Conservation (phyloP, 2,329 filamentous ascomycete genomes). For the Aureobasidium uvarum region DNA sequence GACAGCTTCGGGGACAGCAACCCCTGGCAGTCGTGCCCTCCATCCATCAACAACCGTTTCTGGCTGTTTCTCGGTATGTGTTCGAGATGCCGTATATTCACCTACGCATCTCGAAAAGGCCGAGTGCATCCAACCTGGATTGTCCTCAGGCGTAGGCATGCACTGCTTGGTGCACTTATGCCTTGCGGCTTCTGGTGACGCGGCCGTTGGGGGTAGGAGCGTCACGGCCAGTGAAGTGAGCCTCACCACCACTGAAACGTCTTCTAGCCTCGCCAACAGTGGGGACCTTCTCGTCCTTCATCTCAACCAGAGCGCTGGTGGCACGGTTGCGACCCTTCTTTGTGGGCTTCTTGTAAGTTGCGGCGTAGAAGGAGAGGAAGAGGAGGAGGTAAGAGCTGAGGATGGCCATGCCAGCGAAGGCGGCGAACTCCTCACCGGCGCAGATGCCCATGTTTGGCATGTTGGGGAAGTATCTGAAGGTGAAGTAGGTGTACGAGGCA, state of each 20-base stretch:
- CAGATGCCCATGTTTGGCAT: constrained; percentile 83
- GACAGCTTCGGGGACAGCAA: neutral
- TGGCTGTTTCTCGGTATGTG: neutral
- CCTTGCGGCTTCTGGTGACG: constrained; percentile 68
- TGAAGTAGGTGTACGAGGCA: constrained; percentile 98
- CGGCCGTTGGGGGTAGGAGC: constrained; percentile 56
- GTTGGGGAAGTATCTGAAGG: constrained; percentile 81
- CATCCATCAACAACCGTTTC: neutral
- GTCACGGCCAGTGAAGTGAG: constrained; percentile 33
- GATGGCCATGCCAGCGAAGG: constrained; percentile 86
- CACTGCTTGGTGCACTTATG: constrained; percentile 45
- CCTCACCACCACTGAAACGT: constrained; percentile 48
- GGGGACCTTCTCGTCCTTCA: constrained; percentile 68
- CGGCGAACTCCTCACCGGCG: constrained; percentile 95
- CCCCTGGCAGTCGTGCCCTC: neutral
- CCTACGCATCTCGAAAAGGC: constrained; percentile 3
- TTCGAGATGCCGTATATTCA: constrained; percentile 18
- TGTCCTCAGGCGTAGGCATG: neutral
- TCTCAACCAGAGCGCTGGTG: constrained; percentile 82
- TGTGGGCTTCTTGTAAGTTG: constrained; percentile 87
- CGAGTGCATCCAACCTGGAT: neutral
- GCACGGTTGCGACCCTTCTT: constrained; percentile 71
- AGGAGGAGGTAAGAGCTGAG: constrained; percentile 93
- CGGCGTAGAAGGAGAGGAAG: constrained; percentile 98
- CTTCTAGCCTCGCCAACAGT: constrained; percentile 53